Base-by-base conservation (phyloP, 106 monocot genomes). In the Ottelia alismoides region DNA sequence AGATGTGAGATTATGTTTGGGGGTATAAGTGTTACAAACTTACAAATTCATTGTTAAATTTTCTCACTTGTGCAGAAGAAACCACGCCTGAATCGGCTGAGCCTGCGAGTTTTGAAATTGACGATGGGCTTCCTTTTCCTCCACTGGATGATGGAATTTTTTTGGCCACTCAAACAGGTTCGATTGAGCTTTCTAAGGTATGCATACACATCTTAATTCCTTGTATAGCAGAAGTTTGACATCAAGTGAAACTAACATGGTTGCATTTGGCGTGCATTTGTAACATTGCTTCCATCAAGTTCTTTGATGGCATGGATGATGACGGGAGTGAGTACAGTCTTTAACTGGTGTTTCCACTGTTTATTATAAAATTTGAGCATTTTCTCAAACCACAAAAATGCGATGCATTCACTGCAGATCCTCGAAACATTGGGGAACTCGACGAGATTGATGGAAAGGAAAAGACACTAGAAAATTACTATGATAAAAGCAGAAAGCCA, bases 231-330 rank as follows among this genome's bases (percentile, higher is more conserved):
- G 28, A 1, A 61, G 43, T 53, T 73, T 55, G 67, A 52, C 0
- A 7, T 12, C 51, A n/a, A n/a, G n/a, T n/a, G n/a, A n/a, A n/a
- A n/a, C n/a, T n/a, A n/a, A n/a, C n/a, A n/a, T n/a, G n/a, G 56
- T 57, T 27, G 1, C 53, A 24, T 62, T 55, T 28, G 21, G 22
- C 29, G 1, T 49, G 11, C 49, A 53, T 25, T 51, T 30, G 25
- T 23, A 40, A 31, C 27, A 30, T 31, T 32, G 31, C 20, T 2
- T 14, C 27, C 28, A 10, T 70, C 61, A 68, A 96, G 96, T 76
- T 96, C 78, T 96, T 96, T 31, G 89, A 88, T 28, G 96, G 76
- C 29, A 85, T 96, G 74, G 89, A 85, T 67, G 85, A 89, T 30
- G 85, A 85, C 47, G 88, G 96, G 85, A 89, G 96, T 98, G 61